Evolutionary conservation across 2,329 filamentous ascomycete genomes (phyloP).

Genomic region (Zasmidium angulare): DNA sequence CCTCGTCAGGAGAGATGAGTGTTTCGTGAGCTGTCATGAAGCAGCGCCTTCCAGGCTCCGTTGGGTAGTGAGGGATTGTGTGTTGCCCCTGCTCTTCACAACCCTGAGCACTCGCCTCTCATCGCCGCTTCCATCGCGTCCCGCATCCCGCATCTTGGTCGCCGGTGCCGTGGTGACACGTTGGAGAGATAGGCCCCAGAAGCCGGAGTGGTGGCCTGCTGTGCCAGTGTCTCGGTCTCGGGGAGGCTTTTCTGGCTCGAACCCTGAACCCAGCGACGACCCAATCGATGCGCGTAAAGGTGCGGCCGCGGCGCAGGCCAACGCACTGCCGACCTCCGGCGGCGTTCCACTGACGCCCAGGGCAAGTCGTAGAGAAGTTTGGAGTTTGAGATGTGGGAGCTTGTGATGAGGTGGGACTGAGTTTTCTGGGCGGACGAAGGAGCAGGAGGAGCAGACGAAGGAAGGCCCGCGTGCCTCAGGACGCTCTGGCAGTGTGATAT

Average conservation of each 20-base stretch:
- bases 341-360: too few species aligned
- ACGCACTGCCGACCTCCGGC: too few species aligned
- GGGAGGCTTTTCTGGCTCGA: background rate
- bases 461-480: too few species aligned
- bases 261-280: background rate
- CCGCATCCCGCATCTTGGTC: background rate
- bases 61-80: background rate
- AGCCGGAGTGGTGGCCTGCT: background rate
- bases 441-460: too few species aligned
- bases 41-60: background rate
- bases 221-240: slow-evolving; percentile 6
- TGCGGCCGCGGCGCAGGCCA: background rate
- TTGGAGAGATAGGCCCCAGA: background rate
- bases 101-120: background rate
- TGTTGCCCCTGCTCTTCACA: background rate
- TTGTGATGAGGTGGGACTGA: too few species aligned
- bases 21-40: background rate
- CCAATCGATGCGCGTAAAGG: background rate
- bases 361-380: too few species aligned
- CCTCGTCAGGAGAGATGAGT: background rate
- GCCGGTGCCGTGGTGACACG: background rate
- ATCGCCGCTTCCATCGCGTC: background rate
- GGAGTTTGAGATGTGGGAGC: too few species aligned
- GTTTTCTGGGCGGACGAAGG: too few species aligned
- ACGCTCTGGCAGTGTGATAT: too few species aligned